A percentile compares a stretch with the other conserved stretches of the same genome.
Evolutionary conservation across 768 basidiomycete species (phyloP).

Genomic region (Hericium rajendrae): DNA sequence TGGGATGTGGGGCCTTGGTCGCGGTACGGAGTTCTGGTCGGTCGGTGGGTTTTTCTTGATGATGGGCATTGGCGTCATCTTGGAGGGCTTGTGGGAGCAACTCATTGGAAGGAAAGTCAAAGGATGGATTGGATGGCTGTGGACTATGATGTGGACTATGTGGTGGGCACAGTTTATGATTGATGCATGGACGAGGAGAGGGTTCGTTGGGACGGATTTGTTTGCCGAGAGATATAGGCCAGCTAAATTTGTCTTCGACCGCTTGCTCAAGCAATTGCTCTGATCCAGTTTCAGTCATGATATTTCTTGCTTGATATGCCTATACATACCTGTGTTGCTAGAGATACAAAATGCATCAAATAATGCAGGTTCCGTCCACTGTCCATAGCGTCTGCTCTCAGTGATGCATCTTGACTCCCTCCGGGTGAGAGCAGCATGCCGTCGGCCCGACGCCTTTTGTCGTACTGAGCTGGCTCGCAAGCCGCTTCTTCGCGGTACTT

Average conservation of each 20-base stretch:
- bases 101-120: slow-evolving; percentile 35
- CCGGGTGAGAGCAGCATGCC: too few species aligned
- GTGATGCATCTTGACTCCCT: too few species aligned
- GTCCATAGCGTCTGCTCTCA: too few species aligned
- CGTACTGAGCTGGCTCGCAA: too few species aligned
- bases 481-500: too few species aligned
- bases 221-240: neutral
- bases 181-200: slow-evolving; percentile 4
- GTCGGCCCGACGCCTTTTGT: too few species aligned
- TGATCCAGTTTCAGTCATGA: neutral
- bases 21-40: slow-evolving; percentile 34
- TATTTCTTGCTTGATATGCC: neutral
- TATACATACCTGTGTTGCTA: neutral
- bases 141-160: slow-evolving; percentile 40
- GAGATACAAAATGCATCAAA: slow-evolving; percentile 1
- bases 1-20: slow-evolving; percentile 49
- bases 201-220: slow-evolving; percentile 1
- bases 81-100: slow-evolving; percentile 39
- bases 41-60: slow-evolving; percentile 47
- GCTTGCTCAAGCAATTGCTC: neutral
- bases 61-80: slow-evolving; percentile 40
- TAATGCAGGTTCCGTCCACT: too few species aligned
- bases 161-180: slow-evolving; percentile 25
- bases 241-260: neutral
- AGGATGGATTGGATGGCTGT: slow-evolving; percentile 41